Conservation (phyloP, 2,329 filamentous ascomycete species). For the Penicillium sp. region DNA sequence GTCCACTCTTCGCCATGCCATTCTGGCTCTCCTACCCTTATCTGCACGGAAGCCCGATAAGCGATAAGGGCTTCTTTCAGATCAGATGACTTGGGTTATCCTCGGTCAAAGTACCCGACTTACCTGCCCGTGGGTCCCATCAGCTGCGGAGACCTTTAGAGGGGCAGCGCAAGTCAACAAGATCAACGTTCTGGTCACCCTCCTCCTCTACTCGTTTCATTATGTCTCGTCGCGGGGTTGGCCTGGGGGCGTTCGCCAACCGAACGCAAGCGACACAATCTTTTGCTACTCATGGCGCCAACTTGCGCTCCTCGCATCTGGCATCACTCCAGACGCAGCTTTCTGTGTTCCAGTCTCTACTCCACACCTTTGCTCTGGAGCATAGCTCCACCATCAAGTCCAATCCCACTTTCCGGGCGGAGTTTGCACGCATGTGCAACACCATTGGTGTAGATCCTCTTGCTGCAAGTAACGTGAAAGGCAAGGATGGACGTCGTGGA, state of each 20-base stretch:
- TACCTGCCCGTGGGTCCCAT: background rate
- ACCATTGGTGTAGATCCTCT: slow-evolving; percentile 95
- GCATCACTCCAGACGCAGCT: slow-evolving; percentile 87
- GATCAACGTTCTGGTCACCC: no score
- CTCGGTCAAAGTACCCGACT: background rate
- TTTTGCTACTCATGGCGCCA: slow-evolving; percentile 83
- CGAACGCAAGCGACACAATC: slow-evolving; percentile 78
- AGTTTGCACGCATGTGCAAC: slow-evolving; percentile 97
- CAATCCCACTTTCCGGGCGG: slow-evolving; percentile 87
- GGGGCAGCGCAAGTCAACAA: background rate
- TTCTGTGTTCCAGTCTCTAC: slow-evolving; percentile 87
- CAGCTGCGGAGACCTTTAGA: background rate
- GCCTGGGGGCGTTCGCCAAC: slow-evolving; percentile 83
- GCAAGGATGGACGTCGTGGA: slow-evolving; percentile 43
- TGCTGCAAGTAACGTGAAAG: slow-evolving; percentile 56
- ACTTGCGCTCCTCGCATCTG: slow-evolving; percentile 76
- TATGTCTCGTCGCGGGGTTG: slow-evolving; percentile 61
- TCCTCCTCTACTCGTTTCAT: background rate
- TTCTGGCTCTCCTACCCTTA: slow-evolving; percentile 10
- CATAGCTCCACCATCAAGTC: slow-evolving; percentile 95
- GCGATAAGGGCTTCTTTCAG: slow-evolving; percentile 20
- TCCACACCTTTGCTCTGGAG: slow-evolving; percentile 91
- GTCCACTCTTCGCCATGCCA: slow-evolving; percentile 1
- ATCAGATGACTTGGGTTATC: slow-evolving; percentile 16
- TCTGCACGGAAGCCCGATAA: slow-evolving; percentile 1